Base-by-base conservation (phyloP, 176 grass and related monocot genomes). In the Bonia amplexicaulis region DNA sequence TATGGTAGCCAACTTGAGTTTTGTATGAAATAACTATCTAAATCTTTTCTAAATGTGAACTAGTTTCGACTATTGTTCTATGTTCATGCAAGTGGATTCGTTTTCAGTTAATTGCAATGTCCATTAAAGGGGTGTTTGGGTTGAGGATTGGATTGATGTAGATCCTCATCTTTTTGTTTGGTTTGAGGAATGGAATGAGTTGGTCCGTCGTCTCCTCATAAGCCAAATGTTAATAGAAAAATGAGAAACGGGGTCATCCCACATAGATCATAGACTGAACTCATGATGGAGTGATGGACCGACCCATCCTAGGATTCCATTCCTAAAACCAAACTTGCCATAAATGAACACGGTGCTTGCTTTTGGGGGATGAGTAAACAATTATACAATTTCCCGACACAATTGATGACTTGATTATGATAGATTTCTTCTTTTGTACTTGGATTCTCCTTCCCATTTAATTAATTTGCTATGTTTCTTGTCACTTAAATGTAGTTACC, bases 401-500 rank as follows among this genome's bases (percentile, higher is more conserved):
- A n/a, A n/a, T 81, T 78, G 63, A 40, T 7, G 20, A 4, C 64
- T 65, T 80, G 33, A 55, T 66, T 64, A 75, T 75, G 16, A 53
- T 77, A 84, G 6, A 83, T 79, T 66, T 79, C 53, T 79, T 86
- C 14, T 79, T 59, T 70, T 77, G 7, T 54, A 40, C 20, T 37
- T 59, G 27, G 4, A 12, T 44, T 55, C 12, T 71, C 25, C n/a
- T 72, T 78, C 76, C 45, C 22, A 80, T 53, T 87, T 41, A 54
- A 84, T 60, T 72, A 41, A 23, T 86, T 48, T 77, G 31, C 20
- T 81, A 39, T 39, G 35, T 44, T 66, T 7, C 76, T 76, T 23
- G 42, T 78, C 42, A 72, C 76, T 71, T 64, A 80, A 80, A 92
- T 89, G 64, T 55, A 99, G 96, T 99, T 82, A 96, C 76, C 54